phyloP scores from a whole-genome alignment of 257 asterid species.

The Agastache rugosa region DNA sequence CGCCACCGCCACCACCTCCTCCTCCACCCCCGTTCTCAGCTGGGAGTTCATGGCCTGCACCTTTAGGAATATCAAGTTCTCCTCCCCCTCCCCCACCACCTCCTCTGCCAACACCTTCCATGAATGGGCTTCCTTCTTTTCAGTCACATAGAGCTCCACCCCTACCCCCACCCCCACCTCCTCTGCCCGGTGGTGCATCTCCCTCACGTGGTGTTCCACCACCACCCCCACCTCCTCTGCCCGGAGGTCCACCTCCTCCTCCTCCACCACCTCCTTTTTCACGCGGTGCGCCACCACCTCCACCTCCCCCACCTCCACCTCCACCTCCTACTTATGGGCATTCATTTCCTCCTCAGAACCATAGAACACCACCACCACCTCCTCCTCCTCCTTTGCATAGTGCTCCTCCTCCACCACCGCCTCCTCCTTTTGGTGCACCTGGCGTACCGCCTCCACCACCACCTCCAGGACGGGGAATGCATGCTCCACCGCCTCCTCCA shows the following conservation, averaged over 20 bases:
- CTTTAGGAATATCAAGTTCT: constrained; percentile 36
- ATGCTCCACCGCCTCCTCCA: constrained; percentile 27
- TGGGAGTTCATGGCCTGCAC: constrained; percentile 32
- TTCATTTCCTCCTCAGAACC: constrained; percentile 18
- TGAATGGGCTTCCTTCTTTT: constrained; percentile 29
- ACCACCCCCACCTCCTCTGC: constrained; percentile 40
- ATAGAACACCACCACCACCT: constrained; percentile 42
- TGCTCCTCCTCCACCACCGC: constrained; percentile 42
- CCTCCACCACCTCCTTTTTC: constrained; percentile 40
- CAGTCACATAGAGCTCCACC: constrained; percentile 39
- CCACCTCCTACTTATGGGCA: constrained; percentile 20
- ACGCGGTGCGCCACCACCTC: constrained; percentile 27
- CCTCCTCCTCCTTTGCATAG: constrained; percentile 40
- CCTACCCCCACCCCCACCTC: constrained; percentile 38
- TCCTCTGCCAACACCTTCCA: constrained; percentile 40
- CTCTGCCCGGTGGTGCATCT: constrained; percentile 16
- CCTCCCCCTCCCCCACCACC: constrained; percentile 42
- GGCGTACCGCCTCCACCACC: constrained; percentile 34
- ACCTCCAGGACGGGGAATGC: constrained; percentile 21
- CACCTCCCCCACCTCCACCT: constrained; percentile 44
- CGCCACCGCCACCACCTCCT: constrained; percentile 57
- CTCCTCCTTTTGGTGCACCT: constrained; percentile 32
- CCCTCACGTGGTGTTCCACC: constrained; percentile 32
- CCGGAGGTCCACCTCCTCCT: constrained; percentile 31
- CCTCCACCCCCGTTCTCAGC: constrained; percentile 54